Percentiles rank a stretch among this genome's conserved stretches.
These are phyloP conservation scores for Leishmania arabica DNA, from an alignment of 208 protist species.

Conservation along the genomic window DNA sequence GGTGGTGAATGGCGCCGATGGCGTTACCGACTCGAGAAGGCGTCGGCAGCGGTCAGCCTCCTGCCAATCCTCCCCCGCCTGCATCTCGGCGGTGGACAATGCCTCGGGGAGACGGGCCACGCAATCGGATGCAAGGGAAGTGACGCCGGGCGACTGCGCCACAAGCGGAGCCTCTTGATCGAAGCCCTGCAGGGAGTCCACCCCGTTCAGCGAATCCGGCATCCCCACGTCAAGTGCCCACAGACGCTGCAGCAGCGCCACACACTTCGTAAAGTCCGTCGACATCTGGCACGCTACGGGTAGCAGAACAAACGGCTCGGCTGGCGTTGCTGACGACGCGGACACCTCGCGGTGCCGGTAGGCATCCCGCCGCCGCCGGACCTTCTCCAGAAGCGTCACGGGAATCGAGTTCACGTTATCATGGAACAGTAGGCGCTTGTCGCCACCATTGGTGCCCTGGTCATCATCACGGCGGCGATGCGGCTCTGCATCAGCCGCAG, in stretches of 20 bases:
- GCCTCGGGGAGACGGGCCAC: constrained; percentile 3
- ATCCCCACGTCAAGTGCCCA: constrained; percentile 17
- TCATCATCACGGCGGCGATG: not conserved
- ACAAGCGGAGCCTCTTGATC: not conserved
- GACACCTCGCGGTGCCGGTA: not conserved
- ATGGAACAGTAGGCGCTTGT: constrained; percentile 11
- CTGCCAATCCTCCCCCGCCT: constrained; percentile 12
- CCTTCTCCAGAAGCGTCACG: constrained; percentile 29
- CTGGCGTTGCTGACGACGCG: not conserved
- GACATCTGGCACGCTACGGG: constrained; percentile 73
- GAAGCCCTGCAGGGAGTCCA: constrained; percentile 6
- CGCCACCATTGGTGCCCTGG: not conserved
- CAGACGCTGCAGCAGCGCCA: constrained; percentile 50
- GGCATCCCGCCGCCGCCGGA: constrained; percentile 29
- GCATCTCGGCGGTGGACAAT: constrained; percentile 5
- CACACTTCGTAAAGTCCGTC: constrained; percentile 80
- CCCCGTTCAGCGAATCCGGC: not conserved
- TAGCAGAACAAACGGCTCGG: constrained; percentile 33
- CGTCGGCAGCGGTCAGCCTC: constrained; percentile 16
- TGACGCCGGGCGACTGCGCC: not conserved
- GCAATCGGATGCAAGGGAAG: constrained; percentile 2
- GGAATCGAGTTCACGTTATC: constrained; percentile 41
- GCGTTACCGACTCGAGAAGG: constrained; percentile 4
- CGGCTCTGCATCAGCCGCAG: not conserved
- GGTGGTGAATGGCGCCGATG: not conserved